Evolutionary conservation across 2,329 filamentous ascomycete species (phyloP).

Genomic region (Trichoderma sp.): DNA sequence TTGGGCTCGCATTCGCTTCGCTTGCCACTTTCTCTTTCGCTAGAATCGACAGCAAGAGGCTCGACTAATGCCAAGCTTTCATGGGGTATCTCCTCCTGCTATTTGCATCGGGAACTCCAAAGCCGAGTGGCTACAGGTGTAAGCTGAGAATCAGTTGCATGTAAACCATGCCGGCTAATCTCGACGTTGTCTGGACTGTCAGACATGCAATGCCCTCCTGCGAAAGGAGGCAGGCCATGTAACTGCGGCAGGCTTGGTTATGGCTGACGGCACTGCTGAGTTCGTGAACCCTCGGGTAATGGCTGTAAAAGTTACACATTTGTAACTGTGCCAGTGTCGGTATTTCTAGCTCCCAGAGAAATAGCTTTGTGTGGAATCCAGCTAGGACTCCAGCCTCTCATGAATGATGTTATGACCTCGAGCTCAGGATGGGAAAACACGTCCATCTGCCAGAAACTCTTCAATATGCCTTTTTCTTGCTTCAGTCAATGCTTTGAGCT

Average conservation of each 20-base stretch:
- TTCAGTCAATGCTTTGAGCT: slow-evolving; percentile 37
- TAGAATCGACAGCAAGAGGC: neutral
- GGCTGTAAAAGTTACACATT: neutral
- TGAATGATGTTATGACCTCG: neutral
- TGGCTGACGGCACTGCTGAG: neutral
- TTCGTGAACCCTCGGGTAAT: neutral
- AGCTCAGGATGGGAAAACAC: slow-evolving; percentile 24
- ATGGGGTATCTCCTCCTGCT: neutral
- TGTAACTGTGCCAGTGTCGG: neutral
- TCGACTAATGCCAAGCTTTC: neutral
- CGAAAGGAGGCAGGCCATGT: neutral
- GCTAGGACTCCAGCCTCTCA: neutral
- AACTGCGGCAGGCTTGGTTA: neutral
- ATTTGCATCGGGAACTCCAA: neutral
- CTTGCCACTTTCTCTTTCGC: neutral
- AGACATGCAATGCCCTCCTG: neutral
- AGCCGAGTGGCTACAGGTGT: neutral
- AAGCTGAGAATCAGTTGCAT: neutral
- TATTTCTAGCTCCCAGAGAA: neutral
- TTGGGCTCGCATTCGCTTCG: neutral
- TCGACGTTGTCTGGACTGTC: neutral
- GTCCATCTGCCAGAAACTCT: slow-evolving; percentile 37
- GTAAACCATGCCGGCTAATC: neutral
- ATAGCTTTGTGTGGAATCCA: neutral
- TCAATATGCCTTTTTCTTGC: slow-evolving; percentile 45